phyloP scores from a whole-genome alignment of 2,329 filamentous ascomycete species.

The Mycosphaerella arachidis region DNA sequence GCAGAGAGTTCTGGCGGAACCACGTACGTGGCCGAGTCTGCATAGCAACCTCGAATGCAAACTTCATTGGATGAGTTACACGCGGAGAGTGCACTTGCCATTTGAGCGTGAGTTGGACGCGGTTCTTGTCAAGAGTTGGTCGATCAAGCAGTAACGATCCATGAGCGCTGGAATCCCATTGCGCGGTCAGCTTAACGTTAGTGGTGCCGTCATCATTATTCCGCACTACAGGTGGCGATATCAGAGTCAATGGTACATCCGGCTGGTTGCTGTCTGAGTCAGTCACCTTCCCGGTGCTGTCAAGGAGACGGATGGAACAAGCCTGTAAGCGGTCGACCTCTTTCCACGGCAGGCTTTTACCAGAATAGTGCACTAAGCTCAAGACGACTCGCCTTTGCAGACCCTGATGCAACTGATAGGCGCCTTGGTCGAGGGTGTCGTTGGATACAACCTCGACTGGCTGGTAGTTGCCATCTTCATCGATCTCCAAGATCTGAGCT shows the following conservation, averaged over 20 bases:
- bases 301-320: slow-evolving; percentile 75
- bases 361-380: slow-evolving; percentile 85
- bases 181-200: slow-evolving; percentile 78
- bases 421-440: slow-evolving; percentile 76
- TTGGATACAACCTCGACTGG: slow-evolving; percentile 90
- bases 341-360: slow-evolving; percentile 82
- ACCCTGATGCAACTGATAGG: slow-evolving; percentile 92
- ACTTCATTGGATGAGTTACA: slow-evolving; percentile 82
- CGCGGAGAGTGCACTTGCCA: slow-evolving; percentile 85
- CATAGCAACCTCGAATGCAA: slow-evolving; percentile 72
- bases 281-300: slow-evolving; percentile 77
- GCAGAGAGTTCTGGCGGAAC: slow-evolving; percentile 79
- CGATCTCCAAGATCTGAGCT: slow-evolving; percentile 84
- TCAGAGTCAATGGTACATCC: slow-evolving; percentile 71
- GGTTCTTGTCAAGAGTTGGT: slow-evolving; percentile 85
- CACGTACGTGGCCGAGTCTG: slow-evolving; percentile 82
- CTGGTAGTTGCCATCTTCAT: slow-evolving; percentile 83
- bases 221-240: slow-evolving; percentile 72
- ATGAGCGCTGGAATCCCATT: slow-evolving; percentile 96
- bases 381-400: slow-evolving; percentile 83
- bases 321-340: slow-evolving; percentile 73
- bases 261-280: slow-evolving; percentile 64
- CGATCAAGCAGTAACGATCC: slow-evolving; percentile 89
- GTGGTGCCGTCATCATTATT: slow-evolving; percentile 87
- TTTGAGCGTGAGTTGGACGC: slow-evolving; percentile 77